Conservation (phyloP, 108 stramenopile species). For the Nannochloropsis gaditana region DNA sequence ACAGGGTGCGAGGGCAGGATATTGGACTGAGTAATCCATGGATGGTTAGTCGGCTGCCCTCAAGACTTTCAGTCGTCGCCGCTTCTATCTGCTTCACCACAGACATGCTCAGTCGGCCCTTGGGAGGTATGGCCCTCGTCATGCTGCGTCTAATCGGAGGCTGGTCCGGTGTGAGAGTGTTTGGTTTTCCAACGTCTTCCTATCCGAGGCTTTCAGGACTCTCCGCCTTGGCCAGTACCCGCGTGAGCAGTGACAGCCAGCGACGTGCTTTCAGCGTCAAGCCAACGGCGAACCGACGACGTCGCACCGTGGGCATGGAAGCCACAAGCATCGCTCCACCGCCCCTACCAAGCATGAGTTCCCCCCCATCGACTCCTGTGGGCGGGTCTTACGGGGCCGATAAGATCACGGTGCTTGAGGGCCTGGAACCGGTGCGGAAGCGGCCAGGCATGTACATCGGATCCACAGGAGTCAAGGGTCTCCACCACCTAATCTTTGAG, state of each 20-base stretch:
- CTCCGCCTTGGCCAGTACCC: background rate
- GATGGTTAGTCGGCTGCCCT: background rate
- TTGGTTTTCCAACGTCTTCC: background rate
- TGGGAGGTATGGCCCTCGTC: background rate
- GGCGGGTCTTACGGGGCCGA: conserved; percentile 67
- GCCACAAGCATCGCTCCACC: background rate
- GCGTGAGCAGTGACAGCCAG: background rate
- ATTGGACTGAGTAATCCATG: background rate
- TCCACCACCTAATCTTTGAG: conserved; percentile 92
- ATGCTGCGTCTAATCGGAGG: background rate
- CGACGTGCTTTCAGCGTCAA: background rate
- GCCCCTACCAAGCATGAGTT: background rate
- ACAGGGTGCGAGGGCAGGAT: too few species aligned
- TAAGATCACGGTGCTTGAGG: conserved; percentile 88
- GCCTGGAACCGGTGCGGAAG: conserved; percentile 88
- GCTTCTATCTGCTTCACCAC: background rate
- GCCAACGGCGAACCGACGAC: background rate
- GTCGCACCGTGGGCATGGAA: background rate
- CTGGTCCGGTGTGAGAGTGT: background rate
- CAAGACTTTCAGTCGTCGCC: background rate
- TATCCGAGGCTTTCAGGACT: background rate
- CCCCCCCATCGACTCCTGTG: background rate
- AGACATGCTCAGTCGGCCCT: conserved; percentile 15
- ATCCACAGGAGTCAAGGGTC: conserved; percentile 78
- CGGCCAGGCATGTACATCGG: conserved; percentile 92